Base-by-base conservation (phyloP, 2,329 filamentous ascomycete genomes). In the Ascocoryne sarcoides region DNA sequence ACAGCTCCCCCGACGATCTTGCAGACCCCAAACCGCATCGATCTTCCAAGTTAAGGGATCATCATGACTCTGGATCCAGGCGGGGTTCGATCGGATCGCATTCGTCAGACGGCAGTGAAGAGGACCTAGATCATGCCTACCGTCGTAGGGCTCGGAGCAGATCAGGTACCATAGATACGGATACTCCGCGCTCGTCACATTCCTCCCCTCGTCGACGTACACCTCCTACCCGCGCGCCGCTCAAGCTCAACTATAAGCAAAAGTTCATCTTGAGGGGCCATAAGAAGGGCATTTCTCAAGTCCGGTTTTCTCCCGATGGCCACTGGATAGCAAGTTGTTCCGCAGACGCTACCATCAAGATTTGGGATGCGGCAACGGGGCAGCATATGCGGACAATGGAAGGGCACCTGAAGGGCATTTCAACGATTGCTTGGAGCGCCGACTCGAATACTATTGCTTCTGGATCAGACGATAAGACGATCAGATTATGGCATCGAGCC, bases 381-480 rank as follows among this genome's bases (percentile, higher is more conserved):
- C 74, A 72, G 41, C 80, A 92, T 46, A 77, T 90, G 59, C 84
- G 95, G 55, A 95, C 87, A 0, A 76, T 98, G 17, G 84, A 95
- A 56, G 92, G 89, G 5, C 92, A 98, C 65, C 75, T 95, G 59
- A 89, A 90, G 0, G 92, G 92, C 45, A 79, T 98, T 14, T 94
- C 85, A 21, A 90, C 88, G 29, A 73, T 98, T 35, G 82, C 89
- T n/a, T 98, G 92, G 92, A 82, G 82, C 44, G 89, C 90, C 0
- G 88, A 96, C 61, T 87, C 83, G 46, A 80, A 80, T 52, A 86
- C 84, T 2, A 73, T 98, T 34, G 92, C 90, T 3, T 90, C 86
- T 8, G 92, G 90, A 17, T 90, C 85, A 4, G 92, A 98, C 63
- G 92, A 98, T 71, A 98, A 98, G 65, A 79, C 84, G 1, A 96